phyloP scores from a whole-genome alignment of 1,284 basidiomycete species.

The Cutaneotrichosporon arboriforme region DNA sequence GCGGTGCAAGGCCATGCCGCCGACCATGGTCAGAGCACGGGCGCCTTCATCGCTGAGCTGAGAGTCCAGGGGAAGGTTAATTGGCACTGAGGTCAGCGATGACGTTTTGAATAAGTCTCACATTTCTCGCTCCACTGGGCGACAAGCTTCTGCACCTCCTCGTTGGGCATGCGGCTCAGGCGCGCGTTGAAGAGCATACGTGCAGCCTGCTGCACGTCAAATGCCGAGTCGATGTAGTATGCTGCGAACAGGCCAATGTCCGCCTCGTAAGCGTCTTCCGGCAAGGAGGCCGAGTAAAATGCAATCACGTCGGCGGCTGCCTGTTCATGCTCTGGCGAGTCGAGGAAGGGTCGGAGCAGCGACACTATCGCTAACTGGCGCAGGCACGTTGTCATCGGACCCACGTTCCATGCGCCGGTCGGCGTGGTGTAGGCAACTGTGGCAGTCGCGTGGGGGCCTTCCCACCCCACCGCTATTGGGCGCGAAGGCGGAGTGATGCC shows the following conservation, averaged over 20 bases:
- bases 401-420: conserved; percentile 60
- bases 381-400: conserved; percentile 59
- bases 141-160: conserved; percentile 58
- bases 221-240: conserved; percentile 66
- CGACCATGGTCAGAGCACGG: conserved; percentile 65
- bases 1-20: conserved; percentile 74
- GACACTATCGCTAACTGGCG: conserved; percentile 63
- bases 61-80: conserved; percentile 56
- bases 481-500: conserved; percentile 47
- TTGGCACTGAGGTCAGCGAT: conserved; percentile 59
- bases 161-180: conserved; percentile 61
- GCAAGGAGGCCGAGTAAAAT: conserved; percentile 68
- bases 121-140: conserved; percentile 31
- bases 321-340: conserved; percentile 67
- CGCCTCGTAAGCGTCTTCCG: conserved; percentile 58
- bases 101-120: conserved; percentile 9
- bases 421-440: conserved; percentile 1
- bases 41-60: conserved; percentile 57
- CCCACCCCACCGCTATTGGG: conserved; percentile 51
- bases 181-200: conserved; percentile 69
- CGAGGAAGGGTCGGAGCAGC: conserved; percentile 62
- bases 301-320: conserved; percentile 64
- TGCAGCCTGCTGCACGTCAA: conserved; percentile 68
- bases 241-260: conserved; percentile 65
- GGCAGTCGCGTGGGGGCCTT: conserved; percentile 32